These are phyloP conservation scores for Dothistroma septosporum DNA, from an alignment of 2,329 filamentous ascomycete genomes.

Conservation along the genomic window DNA sequence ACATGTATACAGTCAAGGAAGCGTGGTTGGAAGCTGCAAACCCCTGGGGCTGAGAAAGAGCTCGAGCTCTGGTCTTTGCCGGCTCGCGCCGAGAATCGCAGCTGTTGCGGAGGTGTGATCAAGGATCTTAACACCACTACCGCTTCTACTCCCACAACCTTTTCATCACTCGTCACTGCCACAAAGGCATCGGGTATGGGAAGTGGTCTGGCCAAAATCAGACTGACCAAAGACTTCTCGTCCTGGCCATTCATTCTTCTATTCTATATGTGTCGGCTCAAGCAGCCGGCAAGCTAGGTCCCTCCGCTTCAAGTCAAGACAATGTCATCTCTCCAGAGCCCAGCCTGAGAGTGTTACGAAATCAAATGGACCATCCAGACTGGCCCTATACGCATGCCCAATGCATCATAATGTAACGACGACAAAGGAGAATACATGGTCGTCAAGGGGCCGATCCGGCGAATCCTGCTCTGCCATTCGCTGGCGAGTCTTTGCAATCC, in stretches of 20 bases:
- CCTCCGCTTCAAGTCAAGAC: constrained; percentile 1
- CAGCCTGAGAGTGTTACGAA: constrained; percentile 10
- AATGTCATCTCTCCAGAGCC: constrained; percentile 7
- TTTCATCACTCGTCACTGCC: too few species aligned
- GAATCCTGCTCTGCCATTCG: background rate
- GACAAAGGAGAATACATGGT: constrained; percentile 6
- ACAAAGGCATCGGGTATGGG: too few species aligned
- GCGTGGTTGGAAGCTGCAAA: too few species aligned
- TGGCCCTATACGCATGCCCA: background rate
- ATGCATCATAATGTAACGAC: constrained; percentile 9
- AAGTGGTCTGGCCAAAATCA: background rate
- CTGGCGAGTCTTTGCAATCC: background rate
- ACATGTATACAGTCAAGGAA: too few species aligned
- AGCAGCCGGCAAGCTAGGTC: background rate
- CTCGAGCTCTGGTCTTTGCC: too few species aligned
- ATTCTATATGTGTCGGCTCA: background rate
- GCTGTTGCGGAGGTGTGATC: too few species aligned
- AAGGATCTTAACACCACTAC: too few species aligned
- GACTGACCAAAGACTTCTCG: background rate
- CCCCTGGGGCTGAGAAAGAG: too few species aligned
- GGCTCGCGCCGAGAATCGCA: too few species aligned
- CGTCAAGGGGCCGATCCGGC: background rate
- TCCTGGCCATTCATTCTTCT: background rate
- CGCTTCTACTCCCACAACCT: too few species aligned
- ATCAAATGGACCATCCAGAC: background rate